Percentiles rank a stretch among this genome's conserved stretches.
Evolutionary conservation across 495 filamentous ascomycete genomes (phyloP).

Genomic region (Xanthoparmelia taractica): DNA sequence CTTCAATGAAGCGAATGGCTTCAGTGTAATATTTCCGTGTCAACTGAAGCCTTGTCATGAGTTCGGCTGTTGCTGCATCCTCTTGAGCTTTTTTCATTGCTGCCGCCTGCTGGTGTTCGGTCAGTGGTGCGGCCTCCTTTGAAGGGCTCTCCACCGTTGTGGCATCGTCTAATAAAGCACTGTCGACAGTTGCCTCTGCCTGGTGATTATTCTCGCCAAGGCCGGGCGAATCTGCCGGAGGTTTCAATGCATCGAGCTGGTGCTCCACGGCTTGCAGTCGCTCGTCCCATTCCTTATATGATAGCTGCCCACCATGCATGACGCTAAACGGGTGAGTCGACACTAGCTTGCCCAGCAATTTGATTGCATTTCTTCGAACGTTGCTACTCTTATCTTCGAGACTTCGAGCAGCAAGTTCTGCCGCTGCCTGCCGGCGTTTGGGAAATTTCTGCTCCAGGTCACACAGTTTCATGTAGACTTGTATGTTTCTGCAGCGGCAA

Average conservation of each 20-base stretch:
- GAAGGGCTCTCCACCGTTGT: constrained; percentile 62
- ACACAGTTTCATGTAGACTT: constrained; percentile 87
- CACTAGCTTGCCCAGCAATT: constrained; percentile 76
- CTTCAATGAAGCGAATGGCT: constrained; percentile 88
- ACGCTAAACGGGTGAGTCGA: constrained; percentile 89
- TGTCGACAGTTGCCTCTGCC: constrained; percentile 56
- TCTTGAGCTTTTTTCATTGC: constrained; percentile 61
- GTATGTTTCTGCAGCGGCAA: constrained; percentile 82
- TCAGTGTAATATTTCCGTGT: constrained; percentile 86
- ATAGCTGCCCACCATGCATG: constrained; percentile 82
- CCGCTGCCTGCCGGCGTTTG: constrained; percentile 77
- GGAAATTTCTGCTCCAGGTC: constrained; percentile 91
- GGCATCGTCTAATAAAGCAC: constrained; percentile 76
- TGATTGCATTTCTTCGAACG: constrained; percentile 90
- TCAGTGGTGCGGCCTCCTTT: constrained; percentile 54
- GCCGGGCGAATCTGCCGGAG: constrained; percentile 68
- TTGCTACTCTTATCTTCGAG: constrained; percentile 98
- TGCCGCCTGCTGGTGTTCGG: constrained; percentile 48
- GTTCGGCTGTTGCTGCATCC: constrained; percentile 64
- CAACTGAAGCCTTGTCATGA: constrained; percentile 74
- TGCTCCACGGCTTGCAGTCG: constrained; percentile 71
- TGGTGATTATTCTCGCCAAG: constrained; percentile 54
- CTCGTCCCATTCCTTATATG: constrained; percentile 72
- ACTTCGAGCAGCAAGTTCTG: constrained; percentile 78
- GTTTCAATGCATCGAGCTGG: constrained; percentile 73